These are phyloP conservation scores for Fusarium coffeatum DNA, from an alignment of 2,329 filamentous ascomycete species.

Conservation along the genomic window DNA sequence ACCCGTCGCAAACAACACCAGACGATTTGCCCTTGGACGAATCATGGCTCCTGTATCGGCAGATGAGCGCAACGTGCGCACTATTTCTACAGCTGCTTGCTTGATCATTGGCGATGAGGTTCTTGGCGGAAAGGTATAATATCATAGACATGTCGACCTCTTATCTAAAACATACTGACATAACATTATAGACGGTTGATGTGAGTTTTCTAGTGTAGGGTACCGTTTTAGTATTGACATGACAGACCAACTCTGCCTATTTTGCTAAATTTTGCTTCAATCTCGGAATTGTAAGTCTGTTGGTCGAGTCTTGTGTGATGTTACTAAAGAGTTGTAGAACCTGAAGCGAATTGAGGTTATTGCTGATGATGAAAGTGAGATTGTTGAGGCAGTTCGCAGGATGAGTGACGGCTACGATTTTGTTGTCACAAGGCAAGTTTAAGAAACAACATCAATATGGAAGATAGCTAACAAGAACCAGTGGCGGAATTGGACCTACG, in stretches of 20 bases:
- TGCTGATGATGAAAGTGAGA: slow-evolving; percentile 90
- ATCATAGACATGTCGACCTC: not conserved
- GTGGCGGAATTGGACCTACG: slow-evolving; percentile 96
- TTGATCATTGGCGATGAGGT: slow-evolving; percentile 98
- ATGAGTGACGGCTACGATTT: slow-evolving; percentile 95
- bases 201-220: slow-evolving; percentile 46
- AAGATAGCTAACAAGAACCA: slow-evolving; percentile 45
- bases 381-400: slow-evolving; percentile 84
- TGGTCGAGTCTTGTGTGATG: not conserved
- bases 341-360: slow-evolving; percentile 93
- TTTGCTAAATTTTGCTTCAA: slow-evolving; percentile 74
- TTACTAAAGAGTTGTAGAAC: slow-evolving; percentile 56
- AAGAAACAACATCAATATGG: not conserved
- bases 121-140: slow-evolving; percentile 84
- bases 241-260: slow-evolving; percentile 71
- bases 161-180: slow-evolving; percentile 8
- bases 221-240: slow-evolving; percentile 31
- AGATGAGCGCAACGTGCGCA: slow-evolving; percentile 68
- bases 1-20: slow-evolving; percentile 51
- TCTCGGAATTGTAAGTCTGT: slow-evolving; percentile 65
- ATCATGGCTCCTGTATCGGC: slow-evolving; percentile 58
- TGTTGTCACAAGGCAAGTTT: slow-evolving; percentile 80
- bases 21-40: slow-evolving; percentile 44
- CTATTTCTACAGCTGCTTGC: slow-evolving; percentile 89
- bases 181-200: slow-evolving; percentile 52